Percentiles rank a stretch among this genome's conserved stretches.
Conservation (phyloP, 2,329 filamentous ascomycete genomes). For the Botrytis fabae region DNA sequence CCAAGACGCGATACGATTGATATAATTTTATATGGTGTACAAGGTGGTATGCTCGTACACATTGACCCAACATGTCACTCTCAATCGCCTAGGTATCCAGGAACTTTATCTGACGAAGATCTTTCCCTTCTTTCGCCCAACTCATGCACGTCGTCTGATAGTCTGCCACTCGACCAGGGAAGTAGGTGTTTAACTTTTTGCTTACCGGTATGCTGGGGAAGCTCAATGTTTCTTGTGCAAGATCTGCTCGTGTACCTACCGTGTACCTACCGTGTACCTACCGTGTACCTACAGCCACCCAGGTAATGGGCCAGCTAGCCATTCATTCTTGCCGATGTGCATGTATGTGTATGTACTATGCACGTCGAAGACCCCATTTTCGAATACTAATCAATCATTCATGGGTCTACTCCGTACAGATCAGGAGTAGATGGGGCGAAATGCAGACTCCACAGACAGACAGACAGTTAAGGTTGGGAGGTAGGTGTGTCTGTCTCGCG, state of each 20-base stretch:
- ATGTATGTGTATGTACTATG: background rate
- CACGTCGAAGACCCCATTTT: background rate
- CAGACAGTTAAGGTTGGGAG: too few relatives aligned
- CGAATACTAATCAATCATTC: background rate
- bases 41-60: background rate
- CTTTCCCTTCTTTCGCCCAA: background rate
- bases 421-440: background rate
- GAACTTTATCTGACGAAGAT: background rate
- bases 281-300: too few relatives aligned
- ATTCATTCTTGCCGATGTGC: background rate
- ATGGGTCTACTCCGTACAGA: background rate
- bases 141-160: conserved; percentile 5
- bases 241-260: background rate
- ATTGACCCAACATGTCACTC: background rate
- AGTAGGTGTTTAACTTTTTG: background rate
- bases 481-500: too few relatives aligned
- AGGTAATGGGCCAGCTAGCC: too few relatives aligned
- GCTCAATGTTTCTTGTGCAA: background rate
- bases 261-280: too few relatives aligned
- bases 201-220: background rate
- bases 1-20: background rate
- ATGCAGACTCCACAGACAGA: background rate
- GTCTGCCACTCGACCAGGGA: background rate
- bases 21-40: background rate
- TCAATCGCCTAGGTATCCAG: too few relatives aligned